Evolutionary conservation across 768 basidiomycete species (phyloP).

Genomic region (Agaricus subrufescens): DNA sequence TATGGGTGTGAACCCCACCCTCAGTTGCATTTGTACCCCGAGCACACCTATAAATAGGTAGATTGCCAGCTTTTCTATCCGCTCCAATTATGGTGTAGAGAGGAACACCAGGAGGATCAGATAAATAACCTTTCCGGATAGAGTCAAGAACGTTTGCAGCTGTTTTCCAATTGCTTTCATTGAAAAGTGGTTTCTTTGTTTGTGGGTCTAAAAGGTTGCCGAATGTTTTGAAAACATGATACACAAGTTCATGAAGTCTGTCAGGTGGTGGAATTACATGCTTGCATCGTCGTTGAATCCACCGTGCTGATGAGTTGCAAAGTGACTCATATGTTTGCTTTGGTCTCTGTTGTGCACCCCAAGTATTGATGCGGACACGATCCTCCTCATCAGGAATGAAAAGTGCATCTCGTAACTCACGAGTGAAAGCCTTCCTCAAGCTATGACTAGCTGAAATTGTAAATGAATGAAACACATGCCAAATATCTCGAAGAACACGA

Average conservation of each 20-base stretch:
- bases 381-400: no score
- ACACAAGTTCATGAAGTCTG: slow-evolving; percentile 21
- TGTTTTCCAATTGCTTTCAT: slow-evolving; percentile 20
- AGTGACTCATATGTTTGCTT: no score
- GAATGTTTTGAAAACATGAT: slow-evolving; percentile 23
- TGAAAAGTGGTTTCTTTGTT: slow-evolving; percentile 25
- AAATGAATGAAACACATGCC: no score
- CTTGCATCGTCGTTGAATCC: background rate
- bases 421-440: no score
- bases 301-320: no score
- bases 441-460: no score
- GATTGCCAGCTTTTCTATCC: slow-evolving; percentile 16
- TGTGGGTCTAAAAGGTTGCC: slow-evolving; percentile 28
- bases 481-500: no score
- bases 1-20: slow-evolving; percentile 30
- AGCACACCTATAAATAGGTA: slow-evolving; percentile 22
- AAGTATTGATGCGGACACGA: no score
- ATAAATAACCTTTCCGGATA: slow-evolving; percentile 20
- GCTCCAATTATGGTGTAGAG: slow-evolving; percentile 16
- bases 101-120: slow-evolving; percentile 25
- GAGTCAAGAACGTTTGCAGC: slow-evolving; percentile 24
- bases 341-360: no score
- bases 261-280: no score
- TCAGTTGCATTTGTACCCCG: slow-evolving; percentile 29
- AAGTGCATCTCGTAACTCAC: no score